Conservation (phyloP, 495 filamentous ascomycete species). For the Penicillium desertorum region DNA sequence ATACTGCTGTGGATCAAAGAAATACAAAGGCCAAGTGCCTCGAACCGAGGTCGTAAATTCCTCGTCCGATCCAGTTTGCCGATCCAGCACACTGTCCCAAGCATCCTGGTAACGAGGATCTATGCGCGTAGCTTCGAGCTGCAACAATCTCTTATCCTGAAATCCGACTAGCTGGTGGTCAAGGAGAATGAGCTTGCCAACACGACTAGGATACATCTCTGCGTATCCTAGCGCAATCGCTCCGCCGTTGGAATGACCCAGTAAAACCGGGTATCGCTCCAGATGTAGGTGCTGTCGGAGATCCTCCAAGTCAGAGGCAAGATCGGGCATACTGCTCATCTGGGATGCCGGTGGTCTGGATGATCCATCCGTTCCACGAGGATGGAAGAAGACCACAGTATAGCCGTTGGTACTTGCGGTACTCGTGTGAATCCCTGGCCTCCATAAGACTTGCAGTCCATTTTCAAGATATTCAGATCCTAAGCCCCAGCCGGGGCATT, state of each 20-base stretch:
- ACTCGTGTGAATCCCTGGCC: background rate
- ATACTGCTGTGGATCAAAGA: slow-evolving; percentile 17
- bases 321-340: slow-evolving; percentile 22
- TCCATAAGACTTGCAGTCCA: slow-evolving; percentile 15
- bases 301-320: slow-evolving; percentile 23
- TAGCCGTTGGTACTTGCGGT: background rate
- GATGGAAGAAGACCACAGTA: slow-evolving; percentile 20
- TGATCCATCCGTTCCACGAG: slow-evolving; percentile 14
- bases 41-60: slow-evolving; percentile 13
- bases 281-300: slow-evolving; percentile 17
- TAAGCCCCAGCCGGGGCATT: slow-evolving; percentile 25
- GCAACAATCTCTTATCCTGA: slow-evolving; percentile 1
- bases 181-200: slow-evolving; percentile 20
- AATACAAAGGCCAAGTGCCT: slow-evolving; percentile 22
- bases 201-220: slow-evolving; percentile 20
- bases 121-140: slow-evolving; percentile 3
- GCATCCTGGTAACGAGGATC: slow-evolving; percentile 14
- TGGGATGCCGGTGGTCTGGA: background rate
- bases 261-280: slow-evolving; percentile 8
- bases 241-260: slow-evolving; percentile 29
- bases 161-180: slow-evolving; percentile 20
- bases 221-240: slow-evolving; percentile 26
- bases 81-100: slow-evolving; percentile 10
- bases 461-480: slow-evolving; percentile 22
- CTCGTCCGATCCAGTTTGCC: slow-evolving; percentile 8